Percentiles rank a stretch among this genome's conserved stretches.
Conservation (phyloP, 306 rosid genomes). For the Acacia acuminata region DNA sequence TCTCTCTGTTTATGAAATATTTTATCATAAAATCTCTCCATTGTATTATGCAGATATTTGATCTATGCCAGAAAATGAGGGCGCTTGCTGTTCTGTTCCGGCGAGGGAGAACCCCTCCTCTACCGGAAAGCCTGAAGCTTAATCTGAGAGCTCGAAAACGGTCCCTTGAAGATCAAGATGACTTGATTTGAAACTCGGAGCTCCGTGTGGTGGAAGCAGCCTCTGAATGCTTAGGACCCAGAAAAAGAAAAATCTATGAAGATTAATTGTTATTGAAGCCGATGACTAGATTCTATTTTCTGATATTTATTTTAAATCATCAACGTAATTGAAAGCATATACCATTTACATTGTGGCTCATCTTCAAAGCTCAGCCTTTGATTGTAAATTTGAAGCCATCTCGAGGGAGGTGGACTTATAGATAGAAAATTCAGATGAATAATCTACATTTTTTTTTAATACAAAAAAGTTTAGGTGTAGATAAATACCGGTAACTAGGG, state of each 20-base stretch:
- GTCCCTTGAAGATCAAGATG: constrained; percentile 91
- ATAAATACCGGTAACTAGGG: no score
- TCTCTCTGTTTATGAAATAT: constrained; percentile 10
- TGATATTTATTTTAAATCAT: background rate
- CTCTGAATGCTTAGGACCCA: constrained; percentile 12
- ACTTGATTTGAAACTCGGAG: constrained; percentile 46
- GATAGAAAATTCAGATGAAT: background rate
- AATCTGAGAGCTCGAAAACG: constrained; percentile 78
- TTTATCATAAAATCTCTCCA: constrained; percentile 5
- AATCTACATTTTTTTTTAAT: no score
- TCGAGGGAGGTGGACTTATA: background rate
- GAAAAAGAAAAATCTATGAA: constrained; percentile 10
- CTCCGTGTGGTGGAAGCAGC: constrained; percentile 27
- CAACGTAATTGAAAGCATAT: background rate
- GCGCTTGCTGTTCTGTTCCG: constrained; percentile 95
- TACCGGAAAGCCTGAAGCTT: constrained; percentile 85
- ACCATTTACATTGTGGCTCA: background rate
- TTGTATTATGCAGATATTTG: constrained; percentile 62
- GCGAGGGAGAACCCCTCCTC: constrained; percentile 91
- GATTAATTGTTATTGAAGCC: background rate
- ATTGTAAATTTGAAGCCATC: background rate
- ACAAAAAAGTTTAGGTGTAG: no score
- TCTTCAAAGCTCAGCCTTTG: background rate
- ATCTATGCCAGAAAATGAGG: constrained; percentile 86
- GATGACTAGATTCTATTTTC: constrained; percentile 11